Evolutionary conservation across 345 rosid species (phyloP).

Genomic region (Aquilaria malaccensis): DNA sequence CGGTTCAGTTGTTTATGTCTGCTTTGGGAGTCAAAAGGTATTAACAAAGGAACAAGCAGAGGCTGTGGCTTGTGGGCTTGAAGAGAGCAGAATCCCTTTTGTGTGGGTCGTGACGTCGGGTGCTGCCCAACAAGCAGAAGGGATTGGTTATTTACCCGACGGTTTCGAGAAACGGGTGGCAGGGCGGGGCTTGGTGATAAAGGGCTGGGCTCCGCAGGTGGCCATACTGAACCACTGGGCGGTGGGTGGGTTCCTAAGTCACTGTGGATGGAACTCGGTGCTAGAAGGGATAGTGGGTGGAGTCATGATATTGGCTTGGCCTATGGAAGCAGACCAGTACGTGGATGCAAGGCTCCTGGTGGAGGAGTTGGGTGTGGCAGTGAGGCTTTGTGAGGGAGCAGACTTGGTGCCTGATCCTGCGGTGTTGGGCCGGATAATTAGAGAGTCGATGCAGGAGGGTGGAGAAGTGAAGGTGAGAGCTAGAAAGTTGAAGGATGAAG

Average conservation of each 20-base stretch:
- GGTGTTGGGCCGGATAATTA: conserved; percentile 23
- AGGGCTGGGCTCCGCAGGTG: conserved; percentile 61
- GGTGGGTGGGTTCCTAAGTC: conserved; percentile 60
- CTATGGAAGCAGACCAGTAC: conserved; percentile 71
- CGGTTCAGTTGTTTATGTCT: conserved; percentile 49
- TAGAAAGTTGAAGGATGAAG: conserved; percentile 19
- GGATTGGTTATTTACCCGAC: conserved; percentile 24
- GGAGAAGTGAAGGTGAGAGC: conserved; percentile 20
- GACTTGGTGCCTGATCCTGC: conserved; percentile 41
- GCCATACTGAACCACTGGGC: conserved; percentile 42
- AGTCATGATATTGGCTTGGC: conserved; percentile 51
- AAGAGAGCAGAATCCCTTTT: conserved; percentile 42
- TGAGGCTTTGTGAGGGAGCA: conserved; percentile 37
- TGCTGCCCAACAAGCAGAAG: conserved; percentile 12
- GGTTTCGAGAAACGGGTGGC: conserved; percentile 41
- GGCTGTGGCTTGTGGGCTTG: conserved; percentile 47
- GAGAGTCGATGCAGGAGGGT: conserved; percentile 12
- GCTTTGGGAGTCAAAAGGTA: conserved; percentile 61
- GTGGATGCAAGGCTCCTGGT: conserved; percentile 44
- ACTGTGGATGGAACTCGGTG: conserved; percentile 80
- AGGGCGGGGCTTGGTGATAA: conserved; percentile 34
- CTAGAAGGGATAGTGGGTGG: conserved; percentile 54
- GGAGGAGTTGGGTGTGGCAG: conserved; percentile 46
- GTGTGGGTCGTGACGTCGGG: conserved; percentile 53
- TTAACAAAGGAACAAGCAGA: conserved; percentile 34